These are phyloP conservation scores for Zasmidium cellare DNA, from an alignment of 2,329 filamentous ascomycete species.

Conservation along the genomic window DNA sequence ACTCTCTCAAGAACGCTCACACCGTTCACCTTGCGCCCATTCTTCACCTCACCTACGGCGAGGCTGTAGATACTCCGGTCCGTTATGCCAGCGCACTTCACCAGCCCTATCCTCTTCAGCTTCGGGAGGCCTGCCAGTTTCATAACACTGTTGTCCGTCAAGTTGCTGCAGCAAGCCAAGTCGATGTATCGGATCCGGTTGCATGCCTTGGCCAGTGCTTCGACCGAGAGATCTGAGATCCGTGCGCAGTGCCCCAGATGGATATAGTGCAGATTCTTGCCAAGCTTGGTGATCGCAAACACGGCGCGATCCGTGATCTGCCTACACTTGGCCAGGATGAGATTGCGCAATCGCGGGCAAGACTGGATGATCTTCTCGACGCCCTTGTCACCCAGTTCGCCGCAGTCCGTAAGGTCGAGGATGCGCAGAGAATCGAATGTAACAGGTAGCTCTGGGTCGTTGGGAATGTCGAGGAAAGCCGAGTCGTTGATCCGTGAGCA, in stretches of 20 bases:
- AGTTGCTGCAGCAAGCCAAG: conserved; percentile 84
- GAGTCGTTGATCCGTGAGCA: conserved; percentile 81
- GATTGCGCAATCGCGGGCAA: conserved; percentile 84
- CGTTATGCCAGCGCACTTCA: conserved; percentile 90
- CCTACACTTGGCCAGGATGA: conserved; percentile 91
- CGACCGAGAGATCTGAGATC: conserved; percentile 87
- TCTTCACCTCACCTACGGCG: conserved; percentile 54
- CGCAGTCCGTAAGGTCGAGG: conserved; percentile 87
- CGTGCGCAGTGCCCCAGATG: conserved; percentile 91
- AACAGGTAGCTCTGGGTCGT: conserved; percentile 50
- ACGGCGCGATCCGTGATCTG: conserved; percentile 90
- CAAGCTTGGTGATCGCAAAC: conserved; percentile 79
- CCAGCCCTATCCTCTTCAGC: conserved; percentile 87
- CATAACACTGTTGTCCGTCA: conserved; percentile 85
- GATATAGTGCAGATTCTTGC: conserved; percentile 95
- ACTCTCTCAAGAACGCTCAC: conserved; percentile 81
- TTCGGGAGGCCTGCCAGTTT: conserved; percentile 86
- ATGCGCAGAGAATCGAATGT: conserved; percentile 85
- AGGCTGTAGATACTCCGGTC: conserved; percentile 85
- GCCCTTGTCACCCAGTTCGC: conserved; percentile 78
- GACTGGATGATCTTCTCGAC: conserved; percentile 84
- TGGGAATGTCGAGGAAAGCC: conserved; percentile 80
- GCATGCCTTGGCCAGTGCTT: conserved; percentile 78
- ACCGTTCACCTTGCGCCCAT: conserved; percentile 42
- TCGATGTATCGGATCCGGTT: conserved; percentile 97